A percentile compares a stretch with the other conserved stretches of the same genome.
These are phyloP conservation scores for Emergomyces pasteurianus DNA, from an alignment of 2,329 filamentous ascomycete species.

Conservation along the genomic window DNA sequence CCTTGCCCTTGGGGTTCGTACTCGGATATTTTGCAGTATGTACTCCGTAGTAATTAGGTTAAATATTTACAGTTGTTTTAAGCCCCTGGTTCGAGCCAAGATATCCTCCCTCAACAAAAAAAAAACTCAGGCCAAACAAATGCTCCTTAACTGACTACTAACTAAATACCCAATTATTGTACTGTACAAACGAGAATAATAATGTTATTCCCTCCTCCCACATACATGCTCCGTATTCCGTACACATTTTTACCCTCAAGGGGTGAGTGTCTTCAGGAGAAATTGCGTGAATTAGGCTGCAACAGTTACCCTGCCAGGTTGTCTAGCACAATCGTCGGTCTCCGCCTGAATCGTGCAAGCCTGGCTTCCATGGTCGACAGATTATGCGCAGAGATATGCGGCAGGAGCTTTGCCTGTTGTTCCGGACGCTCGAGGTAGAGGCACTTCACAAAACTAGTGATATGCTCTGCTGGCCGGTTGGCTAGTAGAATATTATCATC, in stretches of 20 bases:
- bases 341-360: not conserved
- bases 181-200: too few relatives aligned
- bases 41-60: too few relatives aligned
- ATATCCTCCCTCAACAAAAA: too few relatives aligned
- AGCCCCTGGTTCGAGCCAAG: too few relatives aligned
- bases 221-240: not conserved
- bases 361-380: not conserved
- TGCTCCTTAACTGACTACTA: too few relatives aligned
- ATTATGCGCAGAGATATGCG: not conserved
- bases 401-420: conserved; percentile 1
- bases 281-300: not conserved
- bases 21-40: too few relatives aligned
- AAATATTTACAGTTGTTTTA: too few relatives aligned
- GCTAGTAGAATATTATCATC: not conserved
- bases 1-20: too few relatives aligned
- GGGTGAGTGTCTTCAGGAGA: not conserved
- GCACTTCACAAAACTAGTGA: not conserved
- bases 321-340: not conserved
- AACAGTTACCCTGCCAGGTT: not conserved
- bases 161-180: too few relatives aligned
- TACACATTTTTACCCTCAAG: not conserved
- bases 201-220: not conserved
- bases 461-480: not conserved
- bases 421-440: not conserved
- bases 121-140: too few relatives aligned